Evolutionary conservation across 2,329 filamentous ascomycete species (phyloP), one percentile per base, ranked within the genome.

Genomic region (Aquanectria penicillioides): DNA sequence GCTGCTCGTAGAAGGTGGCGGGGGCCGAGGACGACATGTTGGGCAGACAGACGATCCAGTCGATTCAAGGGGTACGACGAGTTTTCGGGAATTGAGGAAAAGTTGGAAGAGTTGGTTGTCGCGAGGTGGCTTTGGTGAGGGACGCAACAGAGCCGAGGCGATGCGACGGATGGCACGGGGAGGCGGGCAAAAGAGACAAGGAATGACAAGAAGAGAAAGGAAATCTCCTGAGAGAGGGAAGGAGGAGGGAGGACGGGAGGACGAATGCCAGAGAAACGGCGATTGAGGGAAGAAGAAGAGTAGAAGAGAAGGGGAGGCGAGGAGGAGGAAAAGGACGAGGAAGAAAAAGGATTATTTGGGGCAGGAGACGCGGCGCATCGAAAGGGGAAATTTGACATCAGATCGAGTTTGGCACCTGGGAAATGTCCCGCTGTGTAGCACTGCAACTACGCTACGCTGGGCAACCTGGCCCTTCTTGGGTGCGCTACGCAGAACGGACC

Each of bases 1-100:
- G 71, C 69, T 84, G 78, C 73, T 85, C 81, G 78, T 78, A 82
- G 65, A 85, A 80, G 63, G 79, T 77, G 59, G 80, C 73, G 54
- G 80, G 74, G 48, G 71, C 65, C 48, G 71, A 63, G 54, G 75
- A 75, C 73, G 75, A 75, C 74, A 78, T 78, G 73, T 61, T 68
- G 69, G 69, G 66, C 61, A 58, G 61, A 41, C 50, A 20, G 47
- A 55, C 33, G 47, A 38, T 56, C 47, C 28, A 60, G 52, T 43
- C 57, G 53, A 57, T 46, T 54, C 47, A 49, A 58, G 26, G 34
- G 38, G 37, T 28, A 31, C 28, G 37, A 48, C 26, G 34, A 34
- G 49, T 13, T 47, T 33, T n/a, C n/a, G 33, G 43, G 17, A 44
- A 22, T 44, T 20, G 47, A 28, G 20, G 20, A 15, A 22, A n/a